Conservation (phyloP, 1,139 yeast genomes). For the Candida dubliniensis region DNA sequence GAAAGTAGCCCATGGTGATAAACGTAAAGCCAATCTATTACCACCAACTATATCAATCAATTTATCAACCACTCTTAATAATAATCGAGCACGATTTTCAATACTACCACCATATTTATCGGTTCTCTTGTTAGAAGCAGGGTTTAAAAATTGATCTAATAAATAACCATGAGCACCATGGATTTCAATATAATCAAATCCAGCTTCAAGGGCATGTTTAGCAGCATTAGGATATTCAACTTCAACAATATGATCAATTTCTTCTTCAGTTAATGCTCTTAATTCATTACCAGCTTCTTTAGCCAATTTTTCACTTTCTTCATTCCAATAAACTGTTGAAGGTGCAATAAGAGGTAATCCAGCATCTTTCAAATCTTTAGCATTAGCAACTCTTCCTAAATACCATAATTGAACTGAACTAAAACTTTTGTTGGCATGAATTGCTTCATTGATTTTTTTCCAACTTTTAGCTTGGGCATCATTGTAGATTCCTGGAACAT, state of each 20-base stretch:
- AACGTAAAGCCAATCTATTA: constrained; percentile 52
- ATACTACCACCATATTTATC: constrained; percentile 39
- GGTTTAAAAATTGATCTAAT: constrained; percentile 55
- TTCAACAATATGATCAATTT: constrained; percentile 39
- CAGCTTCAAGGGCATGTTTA: constrained; percentile 51
- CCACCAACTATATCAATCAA: constrained; percentile 53
- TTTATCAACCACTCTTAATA: constrained; percentile 57
- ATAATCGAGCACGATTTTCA: constrained; percentile 62
- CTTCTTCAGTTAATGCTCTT: constrained; percentile 40
- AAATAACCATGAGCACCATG: constrained; percentile 73
- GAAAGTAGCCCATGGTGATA: constrained; percentile 58
- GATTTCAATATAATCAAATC: constrained; percentile 69
- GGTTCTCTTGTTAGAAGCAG: constrained; percentile 48
- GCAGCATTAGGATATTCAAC: constrained; percentile 44
- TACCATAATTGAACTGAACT: constrained; percentile 60
- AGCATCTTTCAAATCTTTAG: constrained; percentile 36
- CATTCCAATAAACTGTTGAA: constrained; percentile 23
- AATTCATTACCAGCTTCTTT: constrained; percentile 33
- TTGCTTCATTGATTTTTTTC: constrained; percentile 48
- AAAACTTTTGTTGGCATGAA: constrained; percentile 55
- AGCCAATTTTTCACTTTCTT: constrained; percentile 26
- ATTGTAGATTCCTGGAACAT: constrained; percentile 57
- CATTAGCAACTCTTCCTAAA: constrained; percentile 17
- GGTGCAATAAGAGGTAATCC: constrained; percentile 29
- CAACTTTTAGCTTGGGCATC: constrained; percentile 50